Evolutionary conservation across 257 asterid genomes (phyloP).

Genomic region (Solanum pinnatisectum): DNA sequence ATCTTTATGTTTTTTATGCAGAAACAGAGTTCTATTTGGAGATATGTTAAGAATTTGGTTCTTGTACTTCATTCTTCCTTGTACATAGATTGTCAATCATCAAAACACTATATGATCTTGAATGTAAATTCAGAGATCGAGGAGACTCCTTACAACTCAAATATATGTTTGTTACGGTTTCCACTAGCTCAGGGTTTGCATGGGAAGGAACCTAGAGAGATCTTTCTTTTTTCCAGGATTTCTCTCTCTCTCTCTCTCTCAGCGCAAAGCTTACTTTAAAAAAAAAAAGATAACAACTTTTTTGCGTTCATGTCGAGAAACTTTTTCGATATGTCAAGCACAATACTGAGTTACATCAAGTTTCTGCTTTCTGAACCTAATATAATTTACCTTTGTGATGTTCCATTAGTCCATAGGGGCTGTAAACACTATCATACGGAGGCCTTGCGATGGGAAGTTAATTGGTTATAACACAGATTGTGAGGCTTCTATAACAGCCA

Average conservation of each 20-base stretch:
- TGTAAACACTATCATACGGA: conserved; percentile 49
- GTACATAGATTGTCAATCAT: background rate
- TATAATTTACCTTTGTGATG: background rate
- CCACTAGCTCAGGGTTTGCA: background rate
- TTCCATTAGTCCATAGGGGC: conserved; percentile 53
- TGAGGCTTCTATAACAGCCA: conserved; percentile 61
- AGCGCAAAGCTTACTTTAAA: background rate
- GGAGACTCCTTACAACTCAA: background rate
- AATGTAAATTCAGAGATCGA: background rate
- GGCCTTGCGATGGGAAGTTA: conserved; percentile 48
- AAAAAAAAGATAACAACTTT: too few relatives aligned
- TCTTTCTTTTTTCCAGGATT: background rate
- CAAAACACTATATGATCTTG: background rate
- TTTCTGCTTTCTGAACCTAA: background rate
- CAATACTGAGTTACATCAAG: background rate
- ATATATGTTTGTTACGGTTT: background rate
- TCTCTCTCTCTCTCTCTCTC: background rate
- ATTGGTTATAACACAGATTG: conserved; percentile 66
- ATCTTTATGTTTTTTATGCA: too few relatives aligned
- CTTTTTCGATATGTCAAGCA: background rate
- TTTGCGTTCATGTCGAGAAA: background rate
- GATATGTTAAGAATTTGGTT: background rate
- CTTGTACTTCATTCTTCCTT: background rate
- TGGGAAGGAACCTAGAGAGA: background rate
- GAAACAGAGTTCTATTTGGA: background rate